These are phyloP conservation scores for Coemansia sp. DNA, from an alignment of 192 early-diverging fungal genomes.

Conservation along the genomic window DNA sequence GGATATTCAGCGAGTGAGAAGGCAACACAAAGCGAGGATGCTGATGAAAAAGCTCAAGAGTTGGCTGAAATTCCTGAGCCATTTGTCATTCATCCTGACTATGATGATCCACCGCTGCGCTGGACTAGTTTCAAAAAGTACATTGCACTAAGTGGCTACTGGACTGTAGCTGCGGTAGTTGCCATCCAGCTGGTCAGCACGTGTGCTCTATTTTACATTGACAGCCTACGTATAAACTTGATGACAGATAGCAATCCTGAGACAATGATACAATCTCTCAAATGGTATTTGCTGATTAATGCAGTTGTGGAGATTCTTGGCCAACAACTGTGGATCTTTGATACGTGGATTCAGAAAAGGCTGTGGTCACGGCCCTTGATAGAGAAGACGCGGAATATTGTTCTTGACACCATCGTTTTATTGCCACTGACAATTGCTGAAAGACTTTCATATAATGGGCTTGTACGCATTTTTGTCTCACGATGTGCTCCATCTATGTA, in stretches of 20 bases:
- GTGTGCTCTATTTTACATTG: constrained; percentile 14
- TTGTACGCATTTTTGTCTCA: neutral
- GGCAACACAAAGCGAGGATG: neutral
- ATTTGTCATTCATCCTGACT: constrained; percentile 6
- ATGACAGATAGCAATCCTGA: constrained; percentile 32
- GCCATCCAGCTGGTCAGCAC: constrained; percentile 11
- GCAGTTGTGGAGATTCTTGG: constrained; percentile 10
- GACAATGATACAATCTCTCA: constrained; percentile 25
- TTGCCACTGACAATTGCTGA: constrained; percentile 20
- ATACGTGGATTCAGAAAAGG: neutral
- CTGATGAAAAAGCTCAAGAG: neutral
- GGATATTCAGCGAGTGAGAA: neutral
- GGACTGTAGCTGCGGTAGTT: constrained; percentile 5
- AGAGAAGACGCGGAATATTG: neutral
- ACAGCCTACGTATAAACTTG: constrained; percentile 16
- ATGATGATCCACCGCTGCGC: neutral
- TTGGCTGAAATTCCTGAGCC: neutral
- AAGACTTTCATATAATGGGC: neutral
- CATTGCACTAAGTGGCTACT: constrained; percentile 16
- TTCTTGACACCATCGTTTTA: neutral
- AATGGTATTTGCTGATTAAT: constrained; percentile 22
- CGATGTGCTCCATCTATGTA: neutral
- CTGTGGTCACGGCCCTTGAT: constrained; percentile 9
- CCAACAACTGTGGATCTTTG: constrained; percentile 8
- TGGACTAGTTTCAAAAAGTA: constrained; percentile 10